Evolutionary conservation across 75 land plant species (phyloP), one percentile per base, ranked within the genome.

Genomic region (Picea sitchensis): DNA sequence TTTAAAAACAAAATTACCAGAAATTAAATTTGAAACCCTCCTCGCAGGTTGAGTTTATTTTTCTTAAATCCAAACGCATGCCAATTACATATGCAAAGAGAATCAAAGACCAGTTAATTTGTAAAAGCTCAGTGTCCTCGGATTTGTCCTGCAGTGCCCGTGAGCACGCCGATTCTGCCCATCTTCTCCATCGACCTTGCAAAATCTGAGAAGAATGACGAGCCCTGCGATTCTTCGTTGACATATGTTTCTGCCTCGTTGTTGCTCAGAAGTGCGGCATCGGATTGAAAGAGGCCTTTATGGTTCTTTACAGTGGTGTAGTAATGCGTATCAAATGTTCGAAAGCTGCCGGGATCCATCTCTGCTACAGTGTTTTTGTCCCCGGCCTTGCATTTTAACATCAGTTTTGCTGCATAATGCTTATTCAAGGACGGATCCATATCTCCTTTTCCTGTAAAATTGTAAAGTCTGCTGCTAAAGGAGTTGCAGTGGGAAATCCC

Each of bases 161-260:
- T 60, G 31, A 79, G 59, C 76, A 84, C 80, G 3, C 86, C 87
- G 1, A 86, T 65, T 6, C 82, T 36, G 17, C 88, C 88, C 87
- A 86, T 80, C 67, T 84, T 84, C 36, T 80, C 62, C 88, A 86
- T 86, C 3, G 88, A 77, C 4, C 30, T 38, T 1, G 41, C 79
- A 60, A 86, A 86, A 7, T 64, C 65, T 9, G 30, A 17, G 62
- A 83, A 86, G 26, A 83, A 86, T 61, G 58, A 51, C 56, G 54
- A n/a, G 77, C 73, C 58, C 23, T 14, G 9, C 21, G 32, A 4
- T 18, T 51, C 18, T 11, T 12, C 5, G 9, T 75, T 57, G 2
- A 75, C n/a, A 18, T 21, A 54, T 23, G 60, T 32, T 30, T 30
- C 8, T 61, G 60, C 17, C 8, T 23, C 14, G 18, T 31, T 5